Base-by-base conservation (phyloP, 768 basidiomycete genomes). In the Lanmaoa pseudosensibilis region DNA sequence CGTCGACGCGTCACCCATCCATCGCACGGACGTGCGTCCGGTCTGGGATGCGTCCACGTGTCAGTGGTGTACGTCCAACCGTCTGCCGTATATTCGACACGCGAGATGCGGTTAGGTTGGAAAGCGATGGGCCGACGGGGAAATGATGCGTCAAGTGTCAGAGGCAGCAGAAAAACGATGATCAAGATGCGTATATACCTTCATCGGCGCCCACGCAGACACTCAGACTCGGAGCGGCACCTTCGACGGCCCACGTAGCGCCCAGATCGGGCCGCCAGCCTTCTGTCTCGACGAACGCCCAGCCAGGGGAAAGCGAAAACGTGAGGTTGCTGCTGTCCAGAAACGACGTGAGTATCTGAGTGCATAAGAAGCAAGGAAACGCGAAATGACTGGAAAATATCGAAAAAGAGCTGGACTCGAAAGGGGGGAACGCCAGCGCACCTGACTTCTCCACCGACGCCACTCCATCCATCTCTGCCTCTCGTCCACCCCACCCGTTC, bases 21-120 rank as follows among this genome's bases (percentile, higher is more conserved):
- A 74, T 81, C 57, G 65, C 76, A 52, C 70, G 73, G 75, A 75
- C 40, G 70, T 77, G 66, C 68, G 59, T 59, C 66, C 72, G 38
- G 67, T 10, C 72, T 52, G 12, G 83, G 75, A 54, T 84, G 27
- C 8, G 82, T 73, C 92, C 91, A 93, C 0, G 79, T 74, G 56
- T 92, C 90, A 58, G 90, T 88, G 9, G 87, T 87, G 64, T 92
- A 92, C 16, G 88, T 82, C 90, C 92, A 94, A 4, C 90, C 92
- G 63, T 83, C 58, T 21, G 27, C 27, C 36, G 23, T 19, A 6
- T 21, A 6, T 32, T 30, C 21, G 4, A 15, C 11, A 34, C 13
- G 21, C 4, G n/a, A 23, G 43, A 23, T 19, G 10, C n/a, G n/a
- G n/a, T n/a, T n/a, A n/a, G 10, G 18, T 40, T 25, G 25, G 46